Conservation (phyloP, 192 early-diverging fungal genomes). For the Entomortierella chlamydospora region DNA sequence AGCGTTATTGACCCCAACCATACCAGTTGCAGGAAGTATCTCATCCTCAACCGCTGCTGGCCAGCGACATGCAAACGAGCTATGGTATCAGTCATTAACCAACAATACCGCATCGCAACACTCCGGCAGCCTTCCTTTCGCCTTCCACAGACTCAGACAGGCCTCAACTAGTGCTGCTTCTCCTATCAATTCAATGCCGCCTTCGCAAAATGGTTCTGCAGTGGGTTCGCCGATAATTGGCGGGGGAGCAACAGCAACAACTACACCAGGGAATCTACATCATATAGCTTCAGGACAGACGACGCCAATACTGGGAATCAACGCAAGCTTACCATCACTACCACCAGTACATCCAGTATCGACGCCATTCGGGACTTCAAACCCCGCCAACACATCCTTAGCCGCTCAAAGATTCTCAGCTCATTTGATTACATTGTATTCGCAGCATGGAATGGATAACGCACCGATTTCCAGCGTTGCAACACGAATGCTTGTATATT, state of each 20-base stretch:
- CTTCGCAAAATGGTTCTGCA: conserved; percentile 26
- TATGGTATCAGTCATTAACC: conserved; percentile 39
- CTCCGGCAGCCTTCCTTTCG: conserved; percentile 31
- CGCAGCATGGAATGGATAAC: conserved; percentile 16
- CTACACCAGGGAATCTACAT: background rate
- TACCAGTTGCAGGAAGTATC: background rate
- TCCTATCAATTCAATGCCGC: conserved; percentile 8
- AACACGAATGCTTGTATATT: conserved; percentile 41
- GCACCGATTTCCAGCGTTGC: conserved; percentile 33
- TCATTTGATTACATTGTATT: conserved; percentile 30
- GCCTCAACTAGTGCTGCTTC: background rate
- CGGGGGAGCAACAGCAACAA: background rate
- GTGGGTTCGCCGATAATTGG: conserved; percentile 18
- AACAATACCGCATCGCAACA: conserved; percentile 16
- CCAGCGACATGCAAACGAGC: conserved; percentile 40
- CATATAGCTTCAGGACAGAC: background rate
- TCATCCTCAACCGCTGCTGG: conserved; percentile 15
- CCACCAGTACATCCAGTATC: conserved; percentile 5
- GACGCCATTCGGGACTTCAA: conserved; percentile 1
- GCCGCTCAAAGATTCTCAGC: conserved; percentile 43
- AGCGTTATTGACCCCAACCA: conserved; percentile 4
- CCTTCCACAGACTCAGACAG: conserved; percentile 35
- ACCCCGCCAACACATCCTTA: conserved; percentile 2
- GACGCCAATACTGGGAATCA: background rate
- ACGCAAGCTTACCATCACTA: conserved; percentile 1